These are phyloP conservation scores for Cordyceps farinosa DNA, from an alignment of 2,329 filamentous ascomycete genomes.

Conservation along the genomic window DNA sequence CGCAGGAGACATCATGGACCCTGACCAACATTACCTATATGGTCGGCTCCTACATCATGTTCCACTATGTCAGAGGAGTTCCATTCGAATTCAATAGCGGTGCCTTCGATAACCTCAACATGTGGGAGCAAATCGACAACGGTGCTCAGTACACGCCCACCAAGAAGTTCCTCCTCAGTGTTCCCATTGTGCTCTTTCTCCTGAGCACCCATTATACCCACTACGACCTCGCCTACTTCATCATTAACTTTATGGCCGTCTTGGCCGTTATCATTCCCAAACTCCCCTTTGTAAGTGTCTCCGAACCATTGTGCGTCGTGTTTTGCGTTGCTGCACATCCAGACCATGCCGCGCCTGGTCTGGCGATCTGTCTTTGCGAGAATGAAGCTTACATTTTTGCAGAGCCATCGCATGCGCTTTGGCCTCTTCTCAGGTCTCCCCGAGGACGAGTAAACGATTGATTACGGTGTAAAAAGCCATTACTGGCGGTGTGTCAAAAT, in stretches of 20 bases:
- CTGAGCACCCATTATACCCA: constrained; percentile 98
- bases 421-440: constrained; percentile 68
- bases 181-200: constrained; percentile 90
- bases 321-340: neutral
- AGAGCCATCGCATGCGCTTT: constrained; percentile 77
- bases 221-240: constrained; percentile 95
- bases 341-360: neutral
- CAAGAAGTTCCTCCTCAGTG: constrained; percentile 95
- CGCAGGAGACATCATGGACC: constrained; percentile 98
- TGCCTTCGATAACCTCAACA: constrained; percentile 98
- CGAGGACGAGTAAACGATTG: constrained; percentile 46
- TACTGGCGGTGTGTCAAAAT: constrained; percentile 7
- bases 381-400: constrained; percentile 27
- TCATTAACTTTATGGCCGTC: constrained; percentile 92
- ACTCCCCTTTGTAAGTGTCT: constrained; percentile 76
- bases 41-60: constrained; percentile 99
- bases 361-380: neutral
- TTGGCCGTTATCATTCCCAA: constrained; percentile 94
- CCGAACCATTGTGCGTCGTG: neutral
- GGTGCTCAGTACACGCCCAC: constrained; percentile 97
- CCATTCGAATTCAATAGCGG: constrained; percentile 99
- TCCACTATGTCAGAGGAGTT: constrained; percentile 96
- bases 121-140: constrained; percentile 99
- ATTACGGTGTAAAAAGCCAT: constrained; percentile 3
- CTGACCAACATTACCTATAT: constrained; percentile 99